phyloP scores from a whole-genome alignment of 805 yeast species.

The Saccharomycopsis olivae region DNA sequence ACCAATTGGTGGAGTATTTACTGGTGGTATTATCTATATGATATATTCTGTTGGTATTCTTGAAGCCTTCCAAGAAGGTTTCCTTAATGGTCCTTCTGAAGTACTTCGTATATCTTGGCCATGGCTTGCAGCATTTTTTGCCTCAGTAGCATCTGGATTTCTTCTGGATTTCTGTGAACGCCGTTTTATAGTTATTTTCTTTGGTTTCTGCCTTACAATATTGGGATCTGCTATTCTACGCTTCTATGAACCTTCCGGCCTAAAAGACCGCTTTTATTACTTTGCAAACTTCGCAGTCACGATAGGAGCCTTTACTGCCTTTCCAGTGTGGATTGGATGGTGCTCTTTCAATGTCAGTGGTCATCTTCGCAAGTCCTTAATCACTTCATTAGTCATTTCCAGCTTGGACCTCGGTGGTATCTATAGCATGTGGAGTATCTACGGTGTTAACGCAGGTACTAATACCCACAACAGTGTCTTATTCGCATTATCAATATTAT shows the following conservation, averaged over 20 bases:
- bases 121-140: neutral
- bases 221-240: neutral
- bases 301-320: conserved; percentile 47
- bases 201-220: neutral
- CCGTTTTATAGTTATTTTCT: neutral
- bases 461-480: too few species aligned
- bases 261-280: conserved; percentile 23
- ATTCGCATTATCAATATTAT: neutral
- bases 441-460: too few species aligned
- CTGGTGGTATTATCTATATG: neutral
- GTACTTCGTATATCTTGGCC: neutral
- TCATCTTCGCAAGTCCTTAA: conserved; percentile 47
- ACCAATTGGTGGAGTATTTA: neutral
- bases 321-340: conserved; percentile 62
- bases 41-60: neutral
- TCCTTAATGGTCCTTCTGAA: neutral
- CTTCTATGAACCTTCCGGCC: neutral
- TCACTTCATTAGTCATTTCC: conserved; percentile 51
- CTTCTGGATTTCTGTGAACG: neutral
- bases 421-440: neutral
- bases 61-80: neutral
- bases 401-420: conserved; percentile 26
- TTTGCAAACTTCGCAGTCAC: conserved; percentile 54
- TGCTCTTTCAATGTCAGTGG: conserved; percentile 51
- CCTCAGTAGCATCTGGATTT: neutral